Base-by-base conservation (phyloP, 2,329 filamentous ascomycete species). In the Calonectria leucothoes region DNA sequence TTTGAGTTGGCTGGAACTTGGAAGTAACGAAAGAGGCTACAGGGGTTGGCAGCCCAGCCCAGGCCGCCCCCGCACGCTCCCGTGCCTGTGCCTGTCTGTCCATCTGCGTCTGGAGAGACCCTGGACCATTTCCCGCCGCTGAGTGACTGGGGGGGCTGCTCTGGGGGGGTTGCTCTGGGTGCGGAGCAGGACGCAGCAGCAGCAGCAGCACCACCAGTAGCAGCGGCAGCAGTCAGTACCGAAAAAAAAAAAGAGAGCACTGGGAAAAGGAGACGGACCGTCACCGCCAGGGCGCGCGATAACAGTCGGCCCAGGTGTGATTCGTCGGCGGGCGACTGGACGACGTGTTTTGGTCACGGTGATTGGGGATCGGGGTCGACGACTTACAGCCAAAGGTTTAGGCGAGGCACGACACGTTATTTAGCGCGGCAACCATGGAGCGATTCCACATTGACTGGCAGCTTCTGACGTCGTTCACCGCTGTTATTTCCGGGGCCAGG, bases 391-490 rank as follows among this genome's bases (percentile, higher is more conserved):
- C 55, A 61, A 27, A 61, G 55, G 55, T 42, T 61, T 61, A 61
- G 33, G 55, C 55, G 55, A 61, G 55, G 55, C 55, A 61, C 55
- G 55, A 61, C 55, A 61, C 55, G 55, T 61, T 61, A 39, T 29
- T 61, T 61, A 61, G 55, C 55, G 55, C 55, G 6, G 55, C 55
- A 39, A 25, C 55, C 55, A 37, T 37, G 55, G 55, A 39, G 55
- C 35, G 55, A 61, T 61, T 61, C 55, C 55, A 61, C 55, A 61
- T 61, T 61, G 55, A 61, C 55, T 61, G 55, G 55, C 55, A 61
- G 55, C 55, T 61, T 61, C 55, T 61, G 55, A 61, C 55, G 55
- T 61, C 55, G 55, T 61, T 61, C 55, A 61, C 55, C 55, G 55
- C 55, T 61, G 55, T 37, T 61, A 61, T 61, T 61, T 61, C 55